Percentiles rank a stretch among this genome's conserved stretches.
Conservation (phyloP, 2,329 filamentous ascomycete genomes). For the Aspergillus chevalieri region DNA sequence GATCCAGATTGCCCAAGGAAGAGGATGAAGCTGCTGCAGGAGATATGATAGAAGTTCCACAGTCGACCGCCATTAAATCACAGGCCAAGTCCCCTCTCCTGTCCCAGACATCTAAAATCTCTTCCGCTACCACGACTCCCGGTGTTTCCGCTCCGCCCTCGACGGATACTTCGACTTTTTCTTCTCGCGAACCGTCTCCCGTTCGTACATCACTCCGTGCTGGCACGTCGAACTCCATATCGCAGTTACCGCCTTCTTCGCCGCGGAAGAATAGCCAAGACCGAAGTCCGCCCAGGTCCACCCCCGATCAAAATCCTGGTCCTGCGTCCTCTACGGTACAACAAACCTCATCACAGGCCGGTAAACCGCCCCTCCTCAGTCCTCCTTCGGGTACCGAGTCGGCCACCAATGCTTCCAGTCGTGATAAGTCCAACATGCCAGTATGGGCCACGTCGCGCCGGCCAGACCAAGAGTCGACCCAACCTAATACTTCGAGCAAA, state of each 20-base stretch:
- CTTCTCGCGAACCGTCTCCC: conserved; percentile 47
- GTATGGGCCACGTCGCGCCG: conserved; percentile 26
- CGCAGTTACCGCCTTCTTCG: conserved; percentile 37
- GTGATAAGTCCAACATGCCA: conserved; percentile 55
- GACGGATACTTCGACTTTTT: conserved; percentile 39
- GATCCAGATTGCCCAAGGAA: conserved; percentile 22
- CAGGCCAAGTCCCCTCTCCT: conserved; percentile 19
- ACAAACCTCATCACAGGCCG: conserved; percentile 62
- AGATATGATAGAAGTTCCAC: conserved; percentile 25
- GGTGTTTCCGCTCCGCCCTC: conserved; percentile 30
- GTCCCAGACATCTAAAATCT: conserved; percentile 29
- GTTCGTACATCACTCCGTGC: conserved; percentile 26
- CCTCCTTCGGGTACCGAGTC: conserved; percentile 55
- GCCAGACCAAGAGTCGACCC: conserved; percentile 23
- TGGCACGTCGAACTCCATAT: conserved; percentile 25
- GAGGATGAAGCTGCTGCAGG: conserved; percentile 20
- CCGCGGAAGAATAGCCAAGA: conserved; percentile 65
- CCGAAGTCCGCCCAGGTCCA: conserved; percentile 54
- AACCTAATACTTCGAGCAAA: conserved; percentile 34
- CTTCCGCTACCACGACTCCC: conserved; percentile 18
- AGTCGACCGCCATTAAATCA: conserved; percentile 19
- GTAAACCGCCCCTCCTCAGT: conserved; percentile 57
- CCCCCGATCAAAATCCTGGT: conserved; percentile 34
- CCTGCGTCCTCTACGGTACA: conserved; percentile 59
- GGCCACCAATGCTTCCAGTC: conserved; percentile 54